Evolutionary conservation across 2,329 filamentous ascomycete genomes (phyloP).

Genomic region (Ophiostoma sp.): DNA sequence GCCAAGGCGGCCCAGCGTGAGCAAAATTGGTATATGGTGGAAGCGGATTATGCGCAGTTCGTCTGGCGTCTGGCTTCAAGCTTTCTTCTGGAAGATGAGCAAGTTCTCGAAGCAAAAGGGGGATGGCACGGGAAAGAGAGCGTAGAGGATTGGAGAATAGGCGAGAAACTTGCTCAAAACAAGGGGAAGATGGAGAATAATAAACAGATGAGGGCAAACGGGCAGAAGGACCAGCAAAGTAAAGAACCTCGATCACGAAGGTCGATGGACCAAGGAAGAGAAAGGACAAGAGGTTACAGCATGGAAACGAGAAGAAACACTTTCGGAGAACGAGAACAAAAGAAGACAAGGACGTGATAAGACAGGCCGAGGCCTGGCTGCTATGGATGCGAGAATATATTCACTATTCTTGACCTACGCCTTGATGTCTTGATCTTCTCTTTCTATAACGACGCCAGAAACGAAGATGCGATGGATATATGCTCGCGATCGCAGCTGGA

Average conservation of each 20-base stretch:
- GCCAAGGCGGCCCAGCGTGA: neutral
- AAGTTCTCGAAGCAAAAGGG: neutral
- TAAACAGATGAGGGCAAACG: neutral
- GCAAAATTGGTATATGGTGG: neutral
- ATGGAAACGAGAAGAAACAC: constrained; percentile 4
- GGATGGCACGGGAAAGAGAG: neutral
- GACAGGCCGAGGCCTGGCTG: neutral
- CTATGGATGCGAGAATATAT: too few species aligned
- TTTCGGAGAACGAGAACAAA: neutral
- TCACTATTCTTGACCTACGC: too few species aligned
- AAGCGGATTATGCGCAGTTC: too few species aligned
- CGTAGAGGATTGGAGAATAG: neutral
- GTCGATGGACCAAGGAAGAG: neutral
- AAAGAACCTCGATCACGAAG: too few species aligned
- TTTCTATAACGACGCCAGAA: too few species aligned
- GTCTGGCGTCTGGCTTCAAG: too few species aligned
- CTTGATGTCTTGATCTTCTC: too few species aligned
- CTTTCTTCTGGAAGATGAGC: neutral
- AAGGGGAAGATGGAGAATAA: neutral
- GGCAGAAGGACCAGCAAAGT: too few species aligned
- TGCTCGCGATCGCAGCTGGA: too few species aligned
- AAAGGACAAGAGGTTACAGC: neutral
- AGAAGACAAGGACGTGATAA: neutral
- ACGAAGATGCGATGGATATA: too few species aligned
- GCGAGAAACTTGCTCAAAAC: constrained; percentile 1